A percentile compares a stretch with the other conserved stretches of the same genome.
Conservation (phyloP, 2,329 filamentous ascomycete species). For the Exophiala sideris region DNA sequence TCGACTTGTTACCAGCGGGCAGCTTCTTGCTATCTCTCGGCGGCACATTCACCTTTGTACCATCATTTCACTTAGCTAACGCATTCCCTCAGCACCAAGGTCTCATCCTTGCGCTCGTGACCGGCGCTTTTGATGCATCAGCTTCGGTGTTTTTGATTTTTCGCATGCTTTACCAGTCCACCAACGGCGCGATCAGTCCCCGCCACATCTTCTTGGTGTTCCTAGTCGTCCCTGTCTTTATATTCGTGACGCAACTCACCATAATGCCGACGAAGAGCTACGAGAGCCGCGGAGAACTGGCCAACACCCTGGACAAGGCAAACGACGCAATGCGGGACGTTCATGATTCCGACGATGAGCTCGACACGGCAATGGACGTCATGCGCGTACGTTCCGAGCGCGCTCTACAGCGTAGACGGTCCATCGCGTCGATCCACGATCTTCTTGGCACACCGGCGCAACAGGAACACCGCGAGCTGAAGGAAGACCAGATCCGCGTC, state of each 20-base stretch:
- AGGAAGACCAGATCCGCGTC: conserved; percentile 66
- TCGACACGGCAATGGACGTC: conserved; percentile 50
- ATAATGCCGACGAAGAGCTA: conserved; percentile 70
- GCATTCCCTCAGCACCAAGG: conserved; percentile 73
- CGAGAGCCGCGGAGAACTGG: conserved; percentile 74
- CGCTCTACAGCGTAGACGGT: conserved; percentile 57
- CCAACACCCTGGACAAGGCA: conserved; percentile 61
- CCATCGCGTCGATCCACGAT: conserved; percentile 65
- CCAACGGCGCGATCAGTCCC: conserved; percentile 40
- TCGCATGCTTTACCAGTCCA: conserved; percentile 65
- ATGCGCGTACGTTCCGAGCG: conserved; percentile 51
- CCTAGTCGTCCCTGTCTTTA: conserved; percentile 65
- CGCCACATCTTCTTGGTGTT: conserved; percentile 69
- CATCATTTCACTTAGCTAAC: conserved; percentile 78
- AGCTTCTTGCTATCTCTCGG: conserved; percentile 74
- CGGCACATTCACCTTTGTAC: conserved; percentile 76
- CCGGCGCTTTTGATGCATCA: conserved; percentile 78
- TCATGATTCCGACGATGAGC: conserved; percentile 50
- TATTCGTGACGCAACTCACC: conserved; percentile 62
- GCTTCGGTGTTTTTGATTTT: conserved; percentile 75
- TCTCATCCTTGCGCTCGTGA: conserved; percentile 71
- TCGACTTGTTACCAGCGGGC: conserved; percentile 71
- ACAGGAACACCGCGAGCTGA: conserved; percentile 54
- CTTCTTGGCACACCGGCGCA: conserved; percentile 66
- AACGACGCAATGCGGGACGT: conserved; percentile 35